Conservation (phyloP, 768 basidiomycete genomes). For the Harrya chromipes region DNA sequence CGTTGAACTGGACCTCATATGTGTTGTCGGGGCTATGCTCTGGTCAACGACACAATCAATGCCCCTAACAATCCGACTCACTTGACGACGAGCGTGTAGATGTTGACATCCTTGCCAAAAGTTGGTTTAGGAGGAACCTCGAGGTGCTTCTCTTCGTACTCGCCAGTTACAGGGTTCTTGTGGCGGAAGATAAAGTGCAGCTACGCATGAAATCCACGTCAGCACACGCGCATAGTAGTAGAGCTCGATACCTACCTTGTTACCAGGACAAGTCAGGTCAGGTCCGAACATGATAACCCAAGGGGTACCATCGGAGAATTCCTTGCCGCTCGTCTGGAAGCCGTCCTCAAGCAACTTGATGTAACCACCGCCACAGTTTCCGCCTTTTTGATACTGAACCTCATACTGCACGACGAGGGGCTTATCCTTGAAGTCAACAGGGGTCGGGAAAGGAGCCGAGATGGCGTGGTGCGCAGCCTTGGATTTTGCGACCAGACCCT, state of each 20-base stretch:
- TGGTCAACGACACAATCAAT: conserved; percentile 4
- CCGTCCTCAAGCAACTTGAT: conserved; percentile 93
- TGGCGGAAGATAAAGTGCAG: conserved; percentile 99
- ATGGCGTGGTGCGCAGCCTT: conserved; percentile 99
- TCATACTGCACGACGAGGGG: conserved; percentile 97
- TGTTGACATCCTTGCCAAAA: conserved; percentile 87
- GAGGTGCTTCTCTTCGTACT: conserved; percentile 97
- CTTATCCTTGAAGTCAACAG: conserved; percentile 78
- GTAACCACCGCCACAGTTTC: conserved; percentile 99
- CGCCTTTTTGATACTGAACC: conserved; percentile 98
- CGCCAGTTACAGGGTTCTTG: conserved; percentile 89
- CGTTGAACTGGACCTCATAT: conserved; percentile 88
- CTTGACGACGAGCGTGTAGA: conserved; percentile 94
- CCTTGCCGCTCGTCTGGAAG: conserved; percentile 90
- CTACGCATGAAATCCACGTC: conserved; percentile 36
- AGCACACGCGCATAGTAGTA: not conserved
- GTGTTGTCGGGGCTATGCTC: conserved; percentile 84
- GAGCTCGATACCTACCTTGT: conserved; percentile 55
- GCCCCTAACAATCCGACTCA: conserved; percentile 39
- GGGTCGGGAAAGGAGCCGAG: conserved; percentile 79
- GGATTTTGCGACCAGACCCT: conserved; percentile 91
- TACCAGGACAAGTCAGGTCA: conserved; percentile 89
- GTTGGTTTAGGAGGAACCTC: conserved; percentile 74
- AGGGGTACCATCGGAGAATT: conserved; percentile 90
- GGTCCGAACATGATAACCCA: conserved; percentile 99